Conservation (phyloP, 108 stramenopile species). For the Fistulifera solaris region DNA sequence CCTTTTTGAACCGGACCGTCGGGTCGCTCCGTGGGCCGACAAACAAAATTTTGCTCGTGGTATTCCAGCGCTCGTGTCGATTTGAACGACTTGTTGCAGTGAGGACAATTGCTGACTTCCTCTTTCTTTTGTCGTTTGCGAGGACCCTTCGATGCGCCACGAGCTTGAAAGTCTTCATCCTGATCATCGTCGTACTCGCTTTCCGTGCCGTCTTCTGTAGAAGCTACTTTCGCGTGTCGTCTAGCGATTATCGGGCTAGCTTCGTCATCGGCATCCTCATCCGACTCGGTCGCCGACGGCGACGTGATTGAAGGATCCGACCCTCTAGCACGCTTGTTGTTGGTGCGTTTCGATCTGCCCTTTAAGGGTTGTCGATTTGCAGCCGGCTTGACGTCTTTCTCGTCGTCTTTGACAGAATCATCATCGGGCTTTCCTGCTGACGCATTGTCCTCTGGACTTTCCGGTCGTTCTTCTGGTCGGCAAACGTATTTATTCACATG, state of each 20-base stretch:
- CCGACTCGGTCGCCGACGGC: neutral
- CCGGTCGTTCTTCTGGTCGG: constrained; percentile 5
- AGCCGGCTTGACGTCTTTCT: neutral
- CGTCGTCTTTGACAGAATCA: neutral
- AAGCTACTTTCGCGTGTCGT: neutral
- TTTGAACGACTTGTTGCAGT: constrained; percentile 32
- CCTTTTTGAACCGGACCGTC: constrained; percentile 7
- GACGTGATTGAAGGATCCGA: neutral
- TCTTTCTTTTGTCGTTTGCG: neutral
- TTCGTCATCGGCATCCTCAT: neutral
- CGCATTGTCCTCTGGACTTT: neutral
- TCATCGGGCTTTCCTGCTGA: neutral
- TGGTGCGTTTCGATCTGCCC: neutral
- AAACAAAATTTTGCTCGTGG: constrained; percentile 28
- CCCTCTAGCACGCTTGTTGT: neutral
- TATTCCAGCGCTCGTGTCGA: constrained; percentile 22
- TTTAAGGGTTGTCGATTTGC: neutral
- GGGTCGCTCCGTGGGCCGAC: constrained; percentile 5
- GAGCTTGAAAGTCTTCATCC: neutral
- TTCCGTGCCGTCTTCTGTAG: neutral
- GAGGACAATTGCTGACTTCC: constrained; percentile 19
- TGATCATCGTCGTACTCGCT: constrained; percentile 3
- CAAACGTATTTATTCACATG: constrained; percentile 26
- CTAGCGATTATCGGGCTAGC: neutral
- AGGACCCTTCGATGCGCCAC: neutral